Percentiles rank a stretch among this genome's conserved stretches.
phyloP scores from a whole-genome alignment of 768 basidiomycete genomes.

The Leccinum barrowsii region DNA sequence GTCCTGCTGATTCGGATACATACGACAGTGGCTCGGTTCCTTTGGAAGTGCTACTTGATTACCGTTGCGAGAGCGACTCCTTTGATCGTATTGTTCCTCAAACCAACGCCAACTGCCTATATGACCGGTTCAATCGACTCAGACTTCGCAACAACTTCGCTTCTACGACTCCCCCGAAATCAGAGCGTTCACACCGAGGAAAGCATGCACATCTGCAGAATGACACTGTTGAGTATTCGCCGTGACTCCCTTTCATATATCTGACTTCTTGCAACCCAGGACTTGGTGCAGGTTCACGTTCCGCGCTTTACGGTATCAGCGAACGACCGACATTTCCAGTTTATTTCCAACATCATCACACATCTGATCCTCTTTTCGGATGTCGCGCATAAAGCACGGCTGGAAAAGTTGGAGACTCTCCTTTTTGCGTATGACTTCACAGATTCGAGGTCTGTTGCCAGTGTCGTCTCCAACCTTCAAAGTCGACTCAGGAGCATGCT shows the following conservation, averaged over 20 bases:
- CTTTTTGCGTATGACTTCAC: slow-evolving; percentile 88
- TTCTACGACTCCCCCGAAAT: slow-evolving; percentile 44
- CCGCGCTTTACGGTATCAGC: slow-evolving; percentile 88
- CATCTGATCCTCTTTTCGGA: slow-evolving; percentile 89
- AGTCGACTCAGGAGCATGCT: slow-evolving; percentile 61
- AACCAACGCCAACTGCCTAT: slow-evolving; percentile 79
- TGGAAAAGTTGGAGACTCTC: slow-evolving; percentile 76
- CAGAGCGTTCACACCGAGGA: slow-evolving; percentile 26
- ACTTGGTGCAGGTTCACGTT: slow-evolving; percentile 75
- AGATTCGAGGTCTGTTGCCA: slow-evolving; percentile 66
- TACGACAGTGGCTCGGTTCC: slow-evolving; percentile 63
- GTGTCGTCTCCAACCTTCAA: slow-evolving; percentile 71
- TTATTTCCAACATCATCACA: slow-evolving; percentile 83
- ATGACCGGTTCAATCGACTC: slow-evolving; percentile 93
- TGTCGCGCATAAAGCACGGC: slow-evolving; percentile 71
- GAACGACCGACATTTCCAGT: slow-evolving; percentile 75
- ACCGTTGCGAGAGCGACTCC: slow-evolving; percentile 71
- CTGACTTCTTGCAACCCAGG: slow-evolving; percentile 42
- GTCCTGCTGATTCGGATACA: slow-evolving; percentile 50
- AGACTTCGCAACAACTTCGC: slow-evolving; percentile 73
- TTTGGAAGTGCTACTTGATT: slow-evolving; percentile 87
- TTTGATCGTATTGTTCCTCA: slow-evolving; percentile 91
- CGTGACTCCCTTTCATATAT: background rate
- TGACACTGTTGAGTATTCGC: slow-evolving; percentile 49
- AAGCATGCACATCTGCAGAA: slow-evolving; percentile 51